Conservation (phyloP, 2,329 filamentous ascomycete species). For the Aureobasidium sp. region DNA sequence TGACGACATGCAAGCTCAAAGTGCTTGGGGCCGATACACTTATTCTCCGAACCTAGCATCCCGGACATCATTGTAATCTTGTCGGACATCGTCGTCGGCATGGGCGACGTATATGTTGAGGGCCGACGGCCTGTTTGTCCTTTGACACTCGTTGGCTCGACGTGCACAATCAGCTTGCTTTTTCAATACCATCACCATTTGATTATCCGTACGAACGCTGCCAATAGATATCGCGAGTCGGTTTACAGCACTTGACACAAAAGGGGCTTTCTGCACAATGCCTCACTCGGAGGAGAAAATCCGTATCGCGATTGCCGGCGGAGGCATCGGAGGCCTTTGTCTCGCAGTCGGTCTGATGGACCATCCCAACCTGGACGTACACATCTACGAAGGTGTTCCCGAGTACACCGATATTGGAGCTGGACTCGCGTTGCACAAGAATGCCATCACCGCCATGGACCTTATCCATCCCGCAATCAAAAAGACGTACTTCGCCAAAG, state of each 20-base stretch:
- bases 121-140: not conserved
- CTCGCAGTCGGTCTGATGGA: conserved; percentile 41
- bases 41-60: conserved; percentile 11
- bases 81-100: conserved; percentile 5
- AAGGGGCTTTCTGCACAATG: conserved; percentile 7
- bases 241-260: not conserved
- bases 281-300: conserved; percentile 23
- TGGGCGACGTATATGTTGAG: not conserved
- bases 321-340: conserved; percentile 46
- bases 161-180: not conserved
- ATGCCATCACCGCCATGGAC: conserved; percentile 46
- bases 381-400: conserved; percentile 45
- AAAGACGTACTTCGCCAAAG: conserved; percentile 43
- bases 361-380: conserved; percentile 37
- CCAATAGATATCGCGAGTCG: not conserved
- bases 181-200: not conserved
- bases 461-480: conserved; percentile 31
- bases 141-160: not conserved
- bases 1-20: conserved; percentile 1
- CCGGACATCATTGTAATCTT: not conserved
- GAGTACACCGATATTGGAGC: conserved; percentile 44
- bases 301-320: conserved; percentile 43
- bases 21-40: conserved; percentile 15
- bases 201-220: not conserved
- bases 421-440: conserved; percentile 46